Evolutionary conservation across 1,284 basidiomycete species (phyloP), one percentile per base, ranked within the genome.

Genomic region (Ganoderma resinaceum): DNA sequence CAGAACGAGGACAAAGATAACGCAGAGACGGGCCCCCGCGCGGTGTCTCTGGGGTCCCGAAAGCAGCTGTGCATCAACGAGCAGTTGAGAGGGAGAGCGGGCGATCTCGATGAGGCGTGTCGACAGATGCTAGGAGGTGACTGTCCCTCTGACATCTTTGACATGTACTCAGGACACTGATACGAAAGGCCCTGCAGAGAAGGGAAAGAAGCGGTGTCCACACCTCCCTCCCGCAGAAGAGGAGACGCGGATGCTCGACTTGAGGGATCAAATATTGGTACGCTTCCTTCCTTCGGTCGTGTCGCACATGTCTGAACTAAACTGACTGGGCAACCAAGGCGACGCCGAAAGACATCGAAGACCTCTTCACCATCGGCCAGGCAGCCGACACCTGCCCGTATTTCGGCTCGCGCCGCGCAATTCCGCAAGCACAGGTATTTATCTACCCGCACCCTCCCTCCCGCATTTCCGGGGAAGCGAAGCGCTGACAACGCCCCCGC

Each of bases 41-140:
- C 91, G 0, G 93, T 97, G 7, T 88, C 95, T 7, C 86, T 99
- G 2, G 97, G 94, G 1, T 96, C 95, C n/a, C 87, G 97, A 42
- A 94, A 92, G 77, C 96, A 98, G 76, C 86, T 99, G 23, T 99
- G 97, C 79, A 95, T 99, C 74, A 95, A 99, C 76, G 92, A 95
- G 37, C 86, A 89, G 31, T 85, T 97, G 14, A 87, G 88, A 59
- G 81, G 82, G 1, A 87, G 84, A 61, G 85, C 86, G 16, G 89
- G 90, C n/a, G 92, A 96, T 73, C 82, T 99, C 67, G 97, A 99
- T 75, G 97, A 99, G 78, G 90, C 89, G 38, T 99, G 97, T 79
- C 85, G 96, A 38, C 95, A 97, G 73, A 84, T 98, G 72, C 85
- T 97, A 63, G 91, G 91, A 68, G 94, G 95, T 93, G 73, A 69